Conservation (phyloP, 768 basidiomycete species). For the Rhodotorula paludigena region DNA sequence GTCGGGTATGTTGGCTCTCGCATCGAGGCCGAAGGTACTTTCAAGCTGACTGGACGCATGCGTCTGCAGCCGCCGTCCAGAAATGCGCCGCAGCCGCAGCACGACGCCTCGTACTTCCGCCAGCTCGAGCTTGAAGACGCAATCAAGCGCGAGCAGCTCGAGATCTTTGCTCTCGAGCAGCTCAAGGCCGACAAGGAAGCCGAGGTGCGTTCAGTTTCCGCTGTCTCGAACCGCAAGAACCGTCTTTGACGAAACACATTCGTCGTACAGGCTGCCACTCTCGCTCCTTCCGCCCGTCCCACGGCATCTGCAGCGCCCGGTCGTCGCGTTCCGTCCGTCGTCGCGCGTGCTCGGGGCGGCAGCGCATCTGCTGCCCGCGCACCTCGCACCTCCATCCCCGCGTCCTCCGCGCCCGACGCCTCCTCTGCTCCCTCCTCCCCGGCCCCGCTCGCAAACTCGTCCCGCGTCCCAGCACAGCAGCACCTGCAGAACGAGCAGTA, state of each 20-base stretch:
- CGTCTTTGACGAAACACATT: neutral
- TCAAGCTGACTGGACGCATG: too few species aligned
- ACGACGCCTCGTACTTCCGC: conserved; percentile 25
- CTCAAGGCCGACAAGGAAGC: conserved; percentile 31
- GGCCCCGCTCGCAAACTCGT: neutral
- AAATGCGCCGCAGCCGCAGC: neutral
- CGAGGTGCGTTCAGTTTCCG: conserved; percentile 7
- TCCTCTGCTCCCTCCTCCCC: neutral
- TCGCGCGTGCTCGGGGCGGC: conserved; percentile 1
- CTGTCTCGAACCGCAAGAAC: neutral
- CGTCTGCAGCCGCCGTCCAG: conserved; percentile 14
- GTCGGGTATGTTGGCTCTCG: conserved; percentile 11
- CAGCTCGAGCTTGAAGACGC: conserved; percentile 34
- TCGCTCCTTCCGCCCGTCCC: neutral
- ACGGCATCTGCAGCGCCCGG: neutral
- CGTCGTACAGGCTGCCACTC: neutral
- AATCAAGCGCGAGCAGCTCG: conserved; percentile 39
- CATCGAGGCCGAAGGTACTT: too few species aligned
- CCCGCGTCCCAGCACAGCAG: neutral
- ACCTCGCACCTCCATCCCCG: neutral
- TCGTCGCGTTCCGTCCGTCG: conserved; percentile 21
- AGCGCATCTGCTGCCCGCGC: neutral
- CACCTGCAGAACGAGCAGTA: neutral
- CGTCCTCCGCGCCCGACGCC: neutral
- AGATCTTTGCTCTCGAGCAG: conserved; percentile 37